phyloP scores from a whole-genome alignment of 768 basidiomycete species.

The Chalciporus chontae region DNA sequence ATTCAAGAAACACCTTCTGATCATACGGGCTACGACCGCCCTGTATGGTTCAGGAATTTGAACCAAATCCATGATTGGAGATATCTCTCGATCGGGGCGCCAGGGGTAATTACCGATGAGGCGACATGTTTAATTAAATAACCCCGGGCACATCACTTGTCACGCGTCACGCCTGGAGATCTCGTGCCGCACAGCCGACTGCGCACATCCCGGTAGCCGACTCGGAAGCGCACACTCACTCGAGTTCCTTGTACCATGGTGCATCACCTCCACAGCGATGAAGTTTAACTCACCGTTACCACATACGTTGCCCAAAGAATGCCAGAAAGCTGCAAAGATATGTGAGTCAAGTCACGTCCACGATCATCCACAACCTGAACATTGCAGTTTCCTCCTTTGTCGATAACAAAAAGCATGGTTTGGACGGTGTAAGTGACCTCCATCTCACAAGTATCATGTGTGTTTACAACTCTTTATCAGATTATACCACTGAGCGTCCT shows the following conservation, averaged over 20 bases:
- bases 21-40: too few relatives aligned
- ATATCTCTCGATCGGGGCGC: too few relatives aligned
- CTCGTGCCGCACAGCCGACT: conserved; percentile 18
- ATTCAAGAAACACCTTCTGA: too few relatives aligned
- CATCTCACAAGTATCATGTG: neutral
- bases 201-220: too few relatives aligned
- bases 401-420: conserved; percentile 72
- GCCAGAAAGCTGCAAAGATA: conserved; percentile 83
- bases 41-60: too few relatives aligned
- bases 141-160: conserved; percentile 19
- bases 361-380: conserved; percentile 1
- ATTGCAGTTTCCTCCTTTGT: conserved; percentile 78
- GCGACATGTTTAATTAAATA: neutral
- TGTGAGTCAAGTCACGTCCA: conserved; percentile 42
- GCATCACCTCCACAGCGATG: conserved; percentile 27
- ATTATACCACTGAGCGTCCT: conserved; percentile 55
- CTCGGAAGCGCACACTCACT: too few relatives aligned
- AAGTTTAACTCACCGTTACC: conserved; percentile 50
- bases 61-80: too few relatives aligned
- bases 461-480: conserved; percentile 25
- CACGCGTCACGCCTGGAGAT: conserved; percentile 11
- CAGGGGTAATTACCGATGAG: neutral
- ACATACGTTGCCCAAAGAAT: conserved; percentile 72
- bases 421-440: conserved; percentile 61
- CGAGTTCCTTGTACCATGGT: neutral